These are phyloP conservation scores for Kwoniella botswanensis DNA, from an alignment of 768 basidiomycete species.

Conservation along the genomic window DNA sequence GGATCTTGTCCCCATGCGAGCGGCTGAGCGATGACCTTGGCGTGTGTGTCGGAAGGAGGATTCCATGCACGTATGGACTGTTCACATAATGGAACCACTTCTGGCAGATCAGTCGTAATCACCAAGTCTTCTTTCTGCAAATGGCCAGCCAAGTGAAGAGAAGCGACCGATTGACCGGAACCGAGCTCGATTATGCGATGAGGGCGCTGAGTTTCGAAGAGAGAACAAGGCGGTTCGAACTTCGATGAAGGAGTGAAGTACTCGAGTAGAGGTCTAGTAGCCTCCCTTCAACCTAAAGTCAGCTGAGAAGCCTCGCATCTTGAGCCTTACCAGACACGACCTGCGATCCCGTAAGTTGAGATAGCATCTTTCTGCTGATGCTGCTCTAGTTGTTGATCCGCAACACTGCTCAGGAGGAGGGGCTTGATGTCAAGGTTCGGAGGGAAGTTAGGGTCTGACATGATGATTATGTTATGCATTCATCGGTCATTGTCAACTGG, in stretches of 20 bases:
- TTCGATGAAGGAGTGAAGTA: conserved; percentile 62
- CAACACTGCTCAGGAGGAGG: conserved; percentile 14
- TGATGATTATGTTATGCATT: conserved; percentile 8
- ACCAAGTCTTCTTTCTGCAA: conserved; percentile 58
- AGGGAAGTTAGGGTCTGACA: conserved; percentile 62
- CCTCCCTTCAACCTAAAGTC: conserved; percentile 66
- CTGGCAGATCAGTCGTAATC: conserved; percentile 73
- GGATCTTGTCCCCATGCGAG: conserved; percentile 74
- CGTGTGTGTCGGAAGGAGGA: conserved; percentile 9
- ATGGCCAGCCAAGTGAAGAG: conserved; percentile 61
- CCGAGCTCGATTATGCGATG: conserved; percentile 71
- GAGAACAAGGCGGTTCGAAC: conserved; percentile 66
- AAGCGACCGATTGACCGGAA: conserved; percentile 70
- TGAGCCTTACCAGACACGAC: conserved; percentile 73
- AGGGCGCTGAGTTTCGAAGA: conserved; percentile 50
- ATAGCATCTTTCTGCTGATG: conserved; percentile 64
- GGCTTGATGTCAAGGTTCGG: conserved; percentile 61
- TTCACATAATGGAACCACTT: conserved; percentile 67
- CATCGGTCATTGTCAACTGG: background rate
- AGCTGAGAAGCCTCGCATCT: conserved; percentile 8
- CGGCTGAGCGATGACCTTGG: conserved; percentile 63
- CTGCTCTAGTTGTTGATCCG: conserved; percentile 4
- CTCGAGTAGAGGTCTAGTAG: conserved; percentile 66
- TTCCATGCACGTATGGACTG: conserved; percentile 55
- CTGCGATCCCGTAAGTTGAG: conserved; percentile 76